Evolutionary conservation across 345 rosid species (phyloP).

Genomic region (Lumnitzera littorea): DNA sequence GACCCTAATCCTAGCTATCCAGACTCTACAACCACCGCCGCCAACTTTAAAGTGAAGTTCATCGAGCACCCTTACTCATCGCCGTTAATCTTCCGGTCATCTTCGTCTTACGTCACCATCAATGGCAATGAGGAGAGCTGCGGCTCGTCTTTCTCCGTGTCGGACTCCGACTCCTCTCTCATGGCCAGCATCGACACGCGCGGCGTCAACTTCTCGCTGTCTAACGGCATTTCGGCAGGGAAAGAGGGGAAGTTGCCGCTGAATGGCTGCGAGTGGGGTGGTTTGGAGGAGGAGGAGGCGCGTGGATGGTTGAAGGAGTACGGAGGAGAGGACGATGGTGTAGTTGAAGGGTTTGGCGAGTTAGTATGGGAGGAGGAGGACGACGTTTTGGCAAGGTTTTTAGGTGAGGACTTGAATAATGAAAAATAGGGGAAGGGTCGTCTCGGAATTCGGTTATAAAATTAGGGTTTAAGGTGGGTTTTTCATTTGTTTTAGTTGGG

Average conservation of each 20-base stretch:
- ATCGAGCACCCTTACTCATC: constrained; percentile 58
- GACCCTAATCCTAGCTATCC: constrained; percentile 16
- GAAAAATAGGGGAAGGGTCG: no score
- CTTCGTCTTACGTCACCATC: constrained; percentile 61
- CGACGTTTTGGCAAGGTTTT: constrained; percentile 39
- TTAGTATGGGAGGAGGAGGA: constrained; percentile 20
- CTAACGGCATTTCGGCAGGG: neutral
- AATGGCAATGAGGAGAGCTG: constrained; percentile 87
- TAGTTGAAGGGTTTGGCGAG: no score
- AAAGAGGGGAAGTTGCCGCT: neutral
- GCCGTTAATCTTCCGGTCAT: constrained; percentile 40
- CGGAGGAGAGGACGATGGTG: neutral
- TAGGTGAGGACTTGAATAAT: constrained; percentile 16
- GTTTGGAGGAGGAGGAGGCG: constrained; percentile 5
- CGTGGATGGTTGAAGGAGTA: neutral
- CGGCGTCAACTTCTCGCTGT: constrained; percentile 17
- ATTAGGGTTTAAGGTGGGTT: no score
- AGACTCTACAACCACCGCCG: constrained; percentile 2
- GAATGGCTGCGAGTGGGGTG: constrained; percentile 26
- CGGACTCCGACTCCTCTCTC: constrained; percentile 56
- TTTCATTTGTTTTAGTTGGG: no score
- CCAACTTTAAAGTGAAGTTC: constrained; percentile 47
- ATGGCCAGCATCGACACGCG: constrained; percentile 73
- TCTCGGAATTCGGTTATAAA: no score
- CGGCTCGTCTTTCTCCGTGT: constrained; percentile 75